These are phyloP conservation scores for Aspergillus nanangensis DNA, from an alignment of 495 filamentous ascomycete genomes.

Conservation along the genomic window DNA sequence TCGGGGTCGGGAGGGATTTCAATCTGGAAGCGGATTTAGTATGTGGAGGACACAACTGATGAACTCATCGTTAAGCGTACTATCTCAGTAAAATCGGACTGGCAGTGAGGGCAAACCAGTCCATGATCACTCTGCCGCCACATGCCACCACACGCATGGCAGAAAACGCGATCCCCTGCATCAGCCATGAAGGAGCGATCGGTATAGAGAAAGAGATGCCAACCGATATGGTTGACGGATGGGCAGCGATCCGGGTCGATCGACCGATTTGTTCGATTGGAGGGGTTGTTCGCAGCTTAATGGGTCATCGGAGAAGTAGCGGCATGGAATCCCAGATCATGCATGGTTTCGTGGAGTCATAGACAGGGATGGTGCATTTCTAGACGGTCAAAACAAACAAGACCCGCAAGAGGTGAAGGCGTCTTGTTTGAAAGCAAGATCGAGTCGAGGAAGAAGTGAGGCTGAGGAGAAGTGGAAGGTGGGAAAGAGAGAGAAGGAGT, in stretches of 20 bases:
- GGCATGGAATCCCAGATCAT: neutral
- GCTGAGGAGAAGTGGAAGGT: no score
- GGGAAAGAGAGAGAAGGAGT: no score
- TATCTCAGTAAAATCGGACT: conserved; percentile 79
- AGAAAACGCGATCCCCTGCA: conserved; percentile 65
- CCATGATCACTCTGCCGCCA: conserved; percentile 68
- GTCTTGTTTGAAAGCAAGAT: no score
- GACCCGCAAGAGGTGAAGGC: neutral
- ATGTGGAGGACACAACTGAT: no score
- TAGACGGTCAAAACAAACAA: neutral
- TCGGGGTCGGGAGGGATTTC: conserved; percentile 34
- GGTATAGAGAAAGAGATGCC: neutral
- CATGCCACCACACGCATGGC: conserved; percentile 73
- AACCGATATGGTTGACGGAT: neutral
- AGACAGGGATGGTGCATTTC: neutral
- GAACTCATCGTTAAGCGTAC: no score
- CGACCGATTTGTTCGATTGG: no score
- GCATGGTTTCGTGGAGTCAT: conserved; percentile 7
- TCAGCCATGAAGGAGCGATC: conserved; percentile 33
- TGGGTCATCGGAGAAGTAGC: neutral
- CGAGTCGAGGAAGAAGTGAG: no score
- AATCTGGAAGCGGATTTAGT: conserved; percentile 32
- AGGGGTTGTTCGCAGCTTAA: no score
- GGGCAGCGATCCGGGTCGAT: no score
- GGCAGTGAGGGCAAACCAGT: conserved; percentile 71